Evolutionary conservation across 2,329 filamentous ascomycete genomes (phyloP).

Genomic region (Epichloe amarillans): DNA sequence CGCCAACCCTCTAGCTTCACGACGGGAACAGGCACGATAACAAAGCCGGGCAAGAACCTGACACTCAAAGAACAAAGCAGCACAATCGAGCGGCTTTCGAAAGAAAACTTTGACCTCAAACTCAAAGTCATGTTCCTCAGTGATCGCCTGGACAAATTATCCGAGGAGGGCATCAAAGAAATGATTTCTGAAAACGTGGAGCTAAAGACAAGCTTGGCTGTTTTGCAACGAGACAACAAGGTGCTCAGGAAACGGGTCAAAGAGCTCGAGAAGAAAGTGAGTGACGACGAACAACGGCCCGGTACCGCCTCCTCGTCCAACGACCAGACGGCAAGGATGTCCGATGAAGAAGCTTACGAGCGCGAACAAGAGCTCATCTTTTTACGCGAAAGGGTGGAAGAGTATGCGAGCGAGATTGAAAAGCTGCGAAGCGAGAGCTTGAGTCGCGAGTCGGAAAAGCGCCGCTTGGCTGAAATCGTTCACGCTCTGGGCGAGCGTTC

Average conservation of each 20-base stretch:
- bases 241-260: constrained; percentile 66
- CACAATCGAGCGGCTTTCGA: constrained; percentile 89
- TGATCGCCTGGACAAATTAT: constrained; percentile 81
- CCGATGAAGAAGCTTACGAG: constrained; percentile 49
- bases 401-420: constrained; percentile 73
- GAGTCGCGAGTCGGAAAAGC: constrained; percentile 70
- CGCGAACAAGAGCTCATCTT: constrained; percentile 78
- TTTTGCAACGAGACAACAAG: constrained; percentile 84
- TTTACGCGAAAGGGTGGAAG: constrained; percentile 72
- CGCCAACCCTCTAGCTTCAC: constrained; percentile 33
- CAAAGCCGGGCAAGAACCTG: constrained; percentile 52
- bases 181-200: constrained; percentile 98
- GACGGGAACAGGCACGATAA: constrained; percentile 28
- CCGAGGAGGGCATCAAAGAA: constrained; percentile 91
- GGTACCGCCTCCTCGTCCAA: constrained; percentile 50
- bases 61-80: constrained; percentile 96
- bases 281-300: constrained; percentile 49
- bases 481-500: constrained; percentile 36
- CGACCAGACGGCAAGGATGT: constrained; percentile 40
- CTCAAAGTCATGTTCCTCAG: constrained; percentile 96
- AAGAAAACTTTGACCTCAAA: constrained; percentile 96
- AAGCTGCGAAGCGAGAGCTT: constrained; percentile 66
- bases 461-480: constrained; percentile 72
- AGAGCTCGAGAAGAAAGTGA: constrained; percentile 71
- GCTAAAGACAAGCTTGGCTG: constrained; percentile 77